Percentiles rank a stretch among this genome's conserved stretches.
phyloP scores from a whole-genome alignment of 495 filamentous ascomycete species.

The Lophiotrema nucula region DNA sequence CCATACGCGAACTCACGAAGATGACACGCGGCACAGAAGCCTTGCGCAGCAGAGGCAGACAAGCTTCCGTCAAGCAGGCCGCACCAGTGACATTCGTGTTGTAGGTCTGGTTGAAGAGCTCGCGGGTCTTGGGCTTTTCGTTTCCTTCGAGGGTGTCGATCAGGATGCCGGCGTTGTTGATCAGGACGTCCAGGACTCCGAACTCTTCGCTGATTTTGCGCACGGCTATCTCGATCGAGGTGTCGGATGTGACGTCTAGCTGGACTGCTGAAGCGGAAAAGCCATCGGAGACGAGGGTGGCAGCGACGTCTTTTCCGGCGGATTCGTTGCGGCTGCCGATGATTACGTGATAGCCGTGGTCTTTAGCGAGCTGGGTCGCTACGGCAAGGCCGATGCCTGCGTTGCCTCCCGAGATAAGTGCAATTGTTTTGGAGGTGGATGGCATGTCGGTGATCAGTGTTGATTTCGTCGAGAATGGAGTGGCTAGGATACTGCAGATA shows the following conservation, averaged over 20 bases:
- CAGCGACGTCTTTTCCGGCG: slow-evolving; percentile 3
- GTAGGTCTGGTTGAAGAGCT: slow-evolving; percentile 11
- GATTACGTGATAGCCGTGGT: slow-evolving; percentile 16
- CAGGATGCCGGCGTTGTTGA: slow-evolving; percentile 27
- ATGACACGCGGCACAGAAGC: neutral
- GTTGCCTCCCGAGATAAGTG: slow-evolving; percentile 15
- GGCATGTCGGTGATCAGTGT: too few relatives aligned
- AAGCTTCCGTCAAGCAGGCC: slow-evolving; percentile 17
- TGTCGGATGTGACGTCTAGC: slow-evolving; percentile 15
- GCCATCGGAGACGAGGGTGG: neutral
- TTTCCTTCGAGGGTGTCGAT: neutral
- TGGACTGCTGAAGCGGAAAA: neutral
- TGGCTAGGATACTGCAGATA: too few relatives aligned
- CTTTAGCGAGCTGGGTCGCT: slow-evolving; percentile 1
- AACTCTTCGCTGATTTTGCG: slow-evolving; percentile 4
- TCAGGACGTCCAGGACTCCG: slow-evolving; percentile 12
- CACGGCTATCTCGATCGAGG: slow-evolving; percentile 14
- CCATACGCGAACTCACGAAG: slow-evolving; percentile 14
- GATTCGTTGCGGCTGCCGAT: slow-evolving; percentile 11
- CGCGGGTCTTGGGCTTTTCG: neutral
- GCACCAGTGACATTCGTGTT: slow-evolving; percentile 21
- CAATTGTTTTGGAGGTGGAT: too few relatives aligned
- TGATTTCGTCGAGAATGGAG: too few relatives aligned
- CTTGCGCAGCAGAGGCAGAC: slow-evolving; percentile 18
- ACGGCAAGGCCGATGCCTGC: slow-evolving; percentile 8